These are phyloP conservation scores for Aspergillus japonicus DNA, from an alignment of 2,329 filamentous ascomycete genomes.

Conservation along the genomic window DNA sequence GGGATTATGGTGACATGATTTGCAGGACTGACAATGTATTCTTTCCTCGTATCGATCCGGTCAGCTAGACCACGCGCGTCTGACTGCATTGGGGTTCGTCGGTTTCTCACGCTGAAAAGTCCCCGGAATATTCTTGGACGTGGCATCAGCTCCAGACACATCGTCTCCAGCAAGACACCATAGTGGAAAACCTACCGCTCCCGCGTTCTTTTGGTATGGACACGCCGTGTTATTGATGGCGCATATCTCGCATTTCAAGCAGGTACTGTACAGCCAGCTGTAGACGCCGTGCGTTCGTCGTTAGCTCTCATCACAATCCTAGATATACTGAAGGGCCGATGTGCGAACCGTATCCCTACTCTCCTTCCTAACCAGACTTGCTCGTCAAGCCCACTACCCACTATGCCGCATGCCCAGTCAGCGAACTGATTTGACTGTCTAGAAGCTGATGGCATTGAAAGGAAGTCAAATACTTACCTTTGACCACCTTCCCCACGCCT, in stretches of 20 bases:
- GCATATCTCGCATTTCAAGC: slow-evolving; percentile 40
- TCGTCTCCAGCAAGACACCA: no score
- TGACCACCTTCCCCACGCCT: slow-evolving; percentile 46
- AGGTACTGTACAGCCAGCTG: slow-evolving; percentile 42
- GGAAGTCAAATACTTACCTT: slow-evolving; percentile 19
- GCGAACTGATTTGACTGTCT: neutral
- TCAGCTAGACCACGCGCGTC: neutral
- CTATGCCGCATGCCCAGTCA: slow-evolving; percentile 11
- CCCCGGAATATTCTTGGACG: slow-evolving; percentile 34
- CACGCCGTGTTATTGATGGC: slow-evolving; percentile 40
- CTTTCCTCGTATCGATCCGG: slow-evolving; percentile 12
- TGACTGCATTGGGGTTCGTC: no score
- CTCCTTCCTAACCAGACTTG: slow-evolving; percentile 30
- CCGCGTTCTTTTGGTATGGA: slow-evolving; percentile 39
- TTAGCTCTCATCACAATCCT: neutral
- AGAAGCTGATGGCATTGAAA: neutral
- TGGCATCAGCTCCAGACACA: slow-evolving; percentile 1
- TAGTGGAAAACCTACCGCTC: slow-evolving; percentile 37
- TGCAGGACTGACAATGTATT: slow-evolving; percentile 38
- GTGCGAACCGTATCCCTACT: slow-evolving; percentile 34
- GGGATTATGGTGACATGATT: slow-evolving; percentile 39
- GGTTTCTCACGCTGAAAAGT: slow-evolving; percentile 36
- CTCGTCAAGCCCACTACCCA: slow-evolving; percentile 29
- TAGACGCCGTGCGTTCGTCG: slow-evolving; percentile 19
- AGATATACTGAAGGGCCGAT: neutral